Conservation (phyloP, 2,329 filamentous ascomycete species). For the Penicillium sumatraense region DNA sequence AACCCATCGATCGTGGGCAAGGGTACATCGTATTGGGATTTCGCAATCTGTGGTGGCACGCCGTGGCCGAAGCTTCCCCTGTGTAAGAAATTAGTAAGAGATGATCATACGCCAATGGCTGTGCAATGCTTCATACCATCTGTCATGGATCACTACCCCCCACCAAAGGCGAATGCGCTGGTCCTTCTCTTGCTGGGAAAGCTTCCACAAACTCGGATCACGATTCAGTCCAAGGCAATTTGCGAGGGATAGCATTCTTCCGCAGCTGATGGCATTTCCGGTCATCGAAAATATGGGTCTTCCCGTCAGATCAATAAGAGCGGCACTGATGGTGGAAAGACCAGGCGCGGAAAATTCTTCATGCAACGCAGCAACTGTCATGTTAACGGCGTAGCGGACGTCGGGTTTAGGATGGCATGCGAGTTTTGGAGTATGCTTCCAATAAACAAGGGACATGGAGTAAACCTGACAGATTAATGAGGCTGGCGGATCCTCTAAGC, state of each 20-base stretch:
- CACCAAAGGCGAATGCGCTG: slow-evolving; percentile 60
- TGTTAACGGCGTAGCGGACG: slow-evolving; percentile 65
- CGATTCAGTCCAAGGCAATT: slow-evolving; percentile 62
- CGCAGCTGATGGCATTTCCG: slow-evolving; percentile 60
- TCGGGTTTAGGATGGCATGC: slow-evolving; percentile 58
- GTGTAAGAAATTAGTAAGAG: slow-evolving; percentile 22
- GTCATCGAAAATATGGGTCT: slow-evolving; percentile 65
- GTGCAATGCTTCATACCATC: slow-evolving; percentile 45
- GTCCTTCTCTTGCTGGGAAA: slow-evolving; percentile 56
- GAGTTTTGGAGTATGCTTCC: slow-evolving; percentile 55
- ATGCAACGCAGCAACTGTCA: slow-evolving; percentile 64
- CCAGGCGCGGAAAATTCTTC: slow-evolving; percentile 64
- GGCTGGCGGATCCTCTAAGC: slow-evolving; percentile 57
- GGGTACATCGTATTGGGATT: slow-evolving; percentile 61
- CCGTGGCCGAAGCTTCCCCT: slow-evolving; percentile 62
- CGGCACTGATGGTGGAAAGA: slow-evolving; percentile 61
- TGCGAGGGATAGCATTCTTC: slow-evolving; percentile 58
- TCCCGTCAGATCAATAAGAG: slow-evolving; percentile 63
- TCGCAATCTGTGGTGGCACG: slow-evolving; percentile 58
- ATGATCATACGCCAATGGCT: neutral
- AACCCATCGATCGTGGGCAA: slow-evolving; percentile 53
- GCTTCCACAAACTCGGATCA: slow-evolving; percentile 58
- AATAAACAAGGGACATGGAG: slow-evolving; percentile 63
- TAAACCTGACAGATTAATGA: slow-evolving; percentile 63
- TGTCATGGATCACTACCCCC: slow-evolving; percentile 61